phyloP scores from a whole-genome alignment of 805 yeast genomes.

The Candida fluviatilis region DNA sequence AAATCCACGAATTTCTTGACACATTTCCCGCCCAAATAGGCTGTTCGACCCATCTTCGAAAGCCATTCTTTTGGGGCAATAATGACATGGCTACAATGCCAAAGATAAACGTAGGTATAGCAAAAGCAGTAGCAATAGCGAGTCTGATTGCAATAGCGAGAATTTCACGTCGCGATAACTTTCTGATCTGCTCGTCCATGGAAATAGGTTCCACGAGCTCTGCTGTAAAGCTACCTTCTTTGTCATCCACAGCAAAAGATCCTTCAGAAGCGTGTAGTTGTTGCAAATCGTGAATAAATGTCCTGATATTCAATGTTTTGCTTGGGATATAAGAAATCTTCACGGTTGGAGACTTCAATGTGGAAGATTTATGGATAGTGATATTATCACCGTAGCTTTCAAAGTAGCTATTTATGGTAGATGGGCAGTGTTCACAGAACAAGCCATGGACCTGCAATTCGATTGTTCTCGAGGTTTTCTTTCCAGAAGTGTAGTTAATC shows the following conservation, averaged over 20 bases:
- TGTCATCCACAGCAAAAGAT: conserved; percentile 5
- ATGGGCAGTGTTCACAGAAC: conserved; percentile 71
- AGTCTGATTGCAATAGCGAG: conserved; percentile 43
- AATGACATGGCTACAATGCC: conserved; percentile 70
- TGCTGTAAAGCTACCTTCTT: conserved; percentile 41
- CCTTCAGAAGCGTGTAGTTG: conserved; percentile 32
- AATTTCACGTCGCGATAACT: conserved; percentile 47
- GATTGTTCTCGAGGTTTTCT: conserved; percentile 50
- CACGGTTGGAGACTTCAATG: conserved; percentile 53
- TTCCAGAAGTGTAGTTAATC: conserved; percentile 44
- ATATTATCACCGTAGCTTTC: conserved; percentile 53
- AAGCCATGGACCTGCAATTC: conserved; percentile 58
- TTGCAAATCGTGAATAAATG: conserved; percentile 47
- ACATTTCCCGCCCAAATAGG: conserved; percentile 64
- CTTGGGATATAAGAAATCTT: conserved; percentile 64
- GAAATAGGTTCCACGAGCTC: conserved; percentile 50
- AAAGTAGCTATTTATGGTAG: conserved; percentile 45
- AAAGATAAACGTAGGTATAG: conserved; percentile 65
- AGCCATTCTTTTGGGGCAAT: conserved; percentile 35
- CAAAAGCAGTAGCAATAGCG: conserved; percentile 46
- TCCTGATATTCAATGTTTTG: conserved; percentile 49
- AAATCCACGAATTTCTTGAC: conserved; percentile 59
- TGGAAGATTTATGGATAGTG: conserved; percentile 50
- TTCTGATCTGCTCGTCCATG: conserved; percentile 59
- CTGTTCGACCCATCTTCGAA: conserved; percentile 52